Conservation (phyloP, 2,329 filamentous ascomycete species). For the Talaromyces sp. region DNA sequence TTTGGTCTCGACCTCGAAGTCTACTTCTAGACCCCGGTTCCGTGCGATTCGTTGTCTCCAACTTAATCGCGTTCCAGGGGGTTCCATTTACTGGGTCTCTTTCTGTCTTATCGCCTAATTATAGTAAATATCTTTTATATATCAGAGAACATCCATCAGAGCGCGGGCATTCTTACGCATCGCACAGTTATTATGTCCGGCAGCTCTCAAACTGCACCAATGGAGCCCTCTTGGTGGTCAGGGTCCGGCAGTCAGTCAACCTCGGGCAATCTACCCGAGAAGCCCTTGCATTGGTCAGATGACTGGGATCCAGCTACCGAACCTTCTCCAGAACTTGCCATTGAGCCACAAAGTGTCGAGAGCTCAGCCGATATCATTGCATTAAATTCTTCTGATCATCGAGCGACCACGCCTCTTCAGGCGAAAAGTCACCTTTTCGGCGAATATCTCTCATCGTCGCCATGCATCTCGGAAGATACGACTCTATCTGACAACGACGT, state of each 20-base stretch:
- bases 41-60: not conserved
- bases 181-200: not conserved
- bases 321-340: conserved; percentile 13
- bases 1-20: conserved; percentile 6
- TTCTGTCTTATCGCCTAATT: not conserved
- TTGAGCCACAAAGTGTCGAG: not conserved
- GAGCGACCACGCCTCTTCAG: not conserved
- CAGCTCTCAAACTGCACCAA: not conserved
- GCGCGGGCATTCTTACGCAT: not conserved
- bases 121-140: conserved; percentile 7
- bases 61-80: not conserved
- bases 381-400: conserved; percentile 5
- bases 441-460: conserved; percentile 12
- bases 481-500: conserved; percentile 13
- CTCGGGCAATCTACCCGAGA: not conserved
- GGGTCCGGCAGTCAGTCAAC: not conserved
- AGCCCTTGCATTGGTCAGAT: conserved; percentile 9
- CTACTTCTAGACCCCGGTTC: conserved; percentile 4
- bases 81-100: not conserved
- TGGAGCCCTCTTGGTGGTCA: conserved; percentile 11
- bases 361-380: conserved; percentile 5
- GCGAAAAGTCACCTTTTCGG: not conserved
- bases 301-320: conserved; percentile 8
- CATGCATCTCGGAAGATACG: conserved; percentile 14
- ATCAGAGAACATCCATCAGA: not conserved